A percentile compares a stretch with the other conserved stretches of the same genome.
Conservation (phyloP, 495 filamentous ascomycete genomes). For the Trichoderma orchidacearum region DNA sequence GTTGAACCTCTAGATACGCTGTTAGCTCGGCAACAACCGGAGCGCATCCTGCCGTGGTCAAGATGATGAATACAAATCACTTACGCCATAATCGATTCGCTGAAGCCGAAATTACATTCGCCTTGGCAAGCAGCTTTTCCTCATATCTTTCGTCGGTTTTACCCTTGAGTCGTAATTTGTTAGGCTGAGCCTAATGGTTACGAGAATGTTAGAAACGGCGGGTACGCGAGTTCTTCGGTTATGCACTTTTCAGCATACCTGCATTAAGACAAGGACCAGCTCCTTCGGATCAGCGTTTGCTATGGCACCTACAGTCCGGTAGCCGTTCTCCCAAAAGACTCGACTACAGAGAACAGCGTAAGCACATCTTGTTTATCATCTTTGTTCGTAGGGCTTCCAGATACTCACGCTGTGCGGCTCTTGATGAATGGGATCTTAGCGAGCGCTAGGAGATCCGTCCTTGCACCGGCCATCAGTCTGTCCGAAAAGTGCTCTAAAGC, state of each 20-base stretch:
- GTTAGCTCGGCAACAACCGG: neutral
- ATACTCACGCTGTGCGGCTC: slow-evolving; percentile 48
- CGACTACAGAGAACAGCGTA: slow-evolving; percentile 14
- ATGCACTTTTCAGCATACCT: slow-evolving; percentile 29
- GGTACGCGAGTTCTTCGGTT: neutral
- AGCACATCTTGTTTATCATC: neutral
- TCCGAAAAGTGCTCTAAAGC: slow-evolving; percentile 67
- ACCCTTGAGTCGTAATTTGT: slow-evolving; percentile 42
- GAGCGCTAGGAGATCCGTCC: slow-evolving; percentile 58
- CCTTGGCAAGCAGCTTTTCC: slow-evolving; percentile 51
- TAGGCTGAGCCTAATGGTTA: slow-evolving; percentile 38
- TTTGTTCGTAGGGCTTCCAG: neutral
- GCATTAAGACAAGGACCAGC: slow-evolving; percentile 54
- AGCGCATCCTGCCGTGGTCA: neutral
- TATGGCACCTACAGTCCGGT: slow-evolving; percentile 50
- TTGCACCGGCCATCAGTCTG: slow-evolving; percentile 59
- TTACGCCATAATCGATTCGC: slow-evolving; percentile 65
- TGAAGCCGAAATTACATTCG: slow-evolving; percentile 52
- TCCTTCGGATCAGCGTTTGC: slow-evolving; percentile 56
- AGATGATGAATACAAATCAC: slow-evolving; percentile 7
- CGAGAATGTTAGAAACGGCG: neutral
- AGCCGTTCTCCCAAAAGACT: slow-evolving; percentile 66
- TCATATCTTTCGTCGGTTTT: slow-evolving; percentile 49
- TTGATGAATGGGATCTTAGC: slow-evolving; percentile 68
- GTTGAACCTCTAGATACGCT: slow-evolving; percentile 25